These are phyloP conservation scores for Striga asiatica DNA, from an alignment of 257 asterid species.

Conservation along the genomic window DNA sequence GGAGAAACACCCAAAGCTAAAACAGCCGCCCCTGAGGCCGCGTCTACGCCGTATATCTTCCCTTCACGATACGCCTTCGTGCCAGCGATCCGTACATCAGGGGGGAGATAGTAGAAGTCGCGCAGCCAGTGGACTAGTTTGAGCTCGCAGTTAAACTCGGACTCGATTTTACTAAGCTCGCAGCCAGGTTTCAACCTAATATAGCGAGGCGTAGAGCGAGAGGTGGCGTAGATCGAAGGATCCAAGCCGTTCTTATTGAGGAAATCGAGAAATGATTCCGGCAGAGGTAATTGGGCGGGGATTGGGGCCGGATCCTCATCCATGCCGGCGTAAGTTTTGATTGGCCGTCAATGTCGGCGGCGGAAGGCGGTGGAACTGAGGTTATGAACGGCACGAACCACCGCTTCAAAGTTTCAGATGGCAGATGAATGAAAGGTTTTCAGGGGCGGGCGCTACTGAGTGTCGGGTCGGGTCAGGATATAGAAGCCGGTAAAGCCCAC, in stretches of 20 bases:
- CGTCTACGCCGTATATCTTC: slow-evolving; percentile 97
- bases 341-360: no score
- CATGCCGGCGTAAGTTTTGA: no score
- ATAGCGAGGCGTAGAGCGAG: slow-evolving; percentile 72
- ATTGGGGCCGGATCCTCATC: slow-evolving; percentile 17
- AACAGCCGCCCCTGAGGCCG: slow-evolving; percentile 98
- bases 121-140: slow-evolving; percentile 65
- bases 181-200: slow-evolving; percentile 76
- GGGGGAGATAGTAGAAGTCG: slow-evolving; percentile 57
- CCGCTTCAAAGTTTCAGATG: no score
- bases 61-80: slow-evolving; percentile 72
- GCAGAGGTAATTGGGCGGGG: slow-evolving; percentile 39
- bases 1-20: slow-evolving; percentile 55
- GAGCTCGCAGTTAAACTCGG: slow-evolving; percentile 51
- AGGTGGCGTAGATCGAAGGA: slow-evolving; percentile 55
- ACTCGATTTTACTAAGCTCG: slow-evolving; percentile 50
- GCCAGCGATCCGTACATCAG: slow-evolving; percentile 60
- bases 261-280: slow-evolving; percentile 63
- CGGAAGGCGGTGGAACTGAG: no score
- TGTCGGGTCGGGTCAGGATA: no score
- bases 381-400: no score
- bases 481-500: no score
- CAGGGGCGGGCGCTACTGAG: no score
- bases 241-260: slow-evolving; percentile 64
- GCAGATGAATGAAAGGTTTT: no score